Evolutionary conservation across 257 asterid species (phyloP), one percentile per base, ranked within the genome.

Genomic region (Nicotiana tabacum): DNA sequence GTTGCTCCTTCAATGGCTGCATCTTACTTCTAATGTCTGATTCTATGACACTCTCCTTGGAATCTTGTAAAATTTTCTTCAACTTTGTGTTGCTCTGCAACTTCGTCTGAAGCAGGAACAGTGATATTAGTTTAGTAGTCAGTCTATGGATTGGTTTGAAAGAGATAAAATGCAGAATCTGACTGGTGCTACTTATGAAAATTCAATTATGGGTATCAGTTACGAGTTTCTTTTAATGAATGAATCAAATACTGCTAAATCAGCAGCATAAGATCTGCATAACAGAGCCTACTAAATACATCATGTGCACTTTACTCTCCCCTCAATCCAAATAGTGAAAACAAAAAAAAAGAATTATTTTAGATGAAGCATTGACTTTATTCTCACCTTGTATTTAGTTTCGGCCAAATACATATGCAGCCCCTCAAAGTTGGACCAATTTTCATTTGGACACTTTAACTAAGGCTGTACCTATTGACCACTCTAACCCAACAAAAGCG

Each of bases 1-100:
- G 89, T 81, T 85, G 91, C 10, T 90, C 92, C 82, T 84, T 88
- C 37, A 90, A 77, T 57, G 91, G 88, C 58, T 86, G 92, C 90
- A 90, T 86, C 78, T 89, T 90, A 76, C 80, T 77, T 82, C 89
- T 88, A 64, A 90, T 81, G 43, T 90, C 92, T 29, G 92, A 88
- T 65, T 90, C 92, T 4, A 83, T 72, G 18, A 85, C 85, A 35
- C 76, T 78, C 74, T 88, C 91, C 85, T 90, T 90, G 4, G 92
- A 88, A 58, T 87, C 91, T 84, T 83, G 90, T 77, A 90, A 83
- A 48, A 88, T 88, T 77, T 90, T 90, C 89, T 90, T 90, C 85
- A 90, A 57, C 84, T 86, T 90, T 35, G 92, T 88, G 69, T 83
- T 88, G 77, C 84, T 66, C 81, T 90, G 92, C 32, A 85, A 64